A percentile compares a stretch with the other conserved stretches of the same genome.
phyloP scores from a whole-genome alignment of 768 basidiomycete species.

The Termitomyces sp. region DNA sequence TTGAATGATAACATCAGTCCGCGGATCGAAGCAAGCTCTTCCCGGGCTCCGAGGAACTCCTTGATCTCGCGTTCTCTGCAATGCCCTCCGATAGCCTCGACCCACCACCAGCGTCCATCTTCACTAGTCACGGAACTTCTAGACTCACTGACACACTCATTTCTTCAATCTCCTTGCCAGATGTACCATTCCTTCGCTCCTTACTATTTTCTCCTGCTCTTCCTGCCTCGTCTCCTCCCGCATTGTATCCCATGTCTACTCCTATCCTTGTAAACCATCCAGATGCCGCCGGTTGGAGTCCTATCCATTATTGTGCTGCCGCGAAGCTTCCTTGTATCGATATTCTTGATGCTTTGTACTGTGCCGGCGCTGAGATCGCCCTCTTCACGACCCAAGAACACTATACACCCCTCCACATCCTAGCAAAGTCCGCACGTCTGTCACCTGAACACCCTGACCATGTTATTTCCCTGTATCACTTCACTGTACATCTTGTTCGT shows the following conservation, averaged over 20 bases:
- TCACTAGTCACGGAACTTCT: conserved; percentile 35
- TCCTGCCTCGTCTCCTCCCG: conserved; percentile 30
- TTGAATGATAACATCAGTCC: conserved; percentile 24
- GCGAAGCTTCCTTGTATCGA: conserved; percentile 49
- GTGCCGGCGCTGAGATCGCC: conserved; percentile 70
- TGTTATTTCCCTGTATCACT: conserved; percentile 42
- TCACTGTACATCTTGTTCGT: conserved; percentile 61
- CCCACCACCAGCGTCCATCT: conserved; percentile 34
- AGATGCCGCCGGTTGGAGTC: conserved; percentile 66
- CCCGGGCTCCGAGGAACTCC: conserved; percentile 30
- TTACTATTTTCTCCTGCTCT: conserved; percentile 48
- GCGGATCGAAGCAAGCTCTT: conserved; percentile 31
- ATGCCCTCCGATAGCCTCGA: conserved; percentile 33
- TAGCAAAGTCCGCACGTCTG: conserved; percentile 38
- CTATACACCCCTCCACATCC: conserved; percentile 64
- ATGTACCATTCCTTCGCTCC: conserved; percentile 46
- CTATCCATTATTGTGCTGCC: conserved; percentile 66
- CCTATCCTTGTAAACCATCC: conserved; percentile 63
- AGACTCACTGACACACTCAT: conserved; percentile 47
- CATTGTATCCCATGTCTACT: conserved; percentile 39
- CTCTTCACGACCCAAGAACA: conserved; percentile 62
- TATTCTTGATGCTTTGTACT: conserved; percentile 65
- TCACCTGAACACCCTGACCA: conserved; percentile 27
- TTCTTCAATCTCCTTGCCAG: conserved; percentile 44
- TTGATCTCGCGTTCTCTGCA: conserved; percentile 32